phyloP scores from a whole-genome alignment of 176 grass and related monocot species.

The Poa pratensis region DNA sequence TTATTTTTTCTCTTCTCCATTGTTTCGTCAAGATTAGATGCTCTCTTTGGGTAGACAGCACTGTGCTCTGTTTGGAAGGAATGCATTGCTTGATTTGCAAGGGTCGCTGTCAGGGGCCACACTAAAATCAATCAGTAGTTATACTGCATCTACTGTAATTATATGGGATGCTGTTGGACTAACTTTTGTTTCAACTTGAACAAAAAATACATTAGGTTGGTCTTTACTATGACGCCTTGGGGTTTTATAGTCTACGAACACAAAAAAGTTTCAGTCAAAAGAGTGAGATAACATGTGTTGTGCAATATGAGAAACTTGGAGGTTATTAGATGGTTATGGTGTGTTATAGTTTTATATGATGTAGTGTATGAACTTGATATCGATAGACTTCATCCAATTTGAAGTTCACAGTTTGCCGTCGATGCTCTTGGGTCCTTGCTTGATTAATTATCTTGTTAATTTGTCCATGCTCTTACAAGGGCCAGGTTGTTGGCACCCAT shows the following conservation, averaged over 20 bases:
- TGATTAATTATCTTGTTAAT: not conserved
- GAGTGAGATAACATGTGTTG: no score
- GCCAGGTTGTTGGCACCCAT: not conserved
- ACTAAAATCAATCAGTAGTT: not conserved
- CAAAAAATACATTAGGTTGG: not conserved
- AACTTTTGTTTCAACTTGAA: not conserved
- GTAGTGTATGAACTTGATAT: not conserved
- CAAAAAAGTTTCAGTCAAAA: not conserved
- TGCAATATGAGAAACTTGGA: not conserved
- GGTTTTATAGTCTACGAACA: not conserved
- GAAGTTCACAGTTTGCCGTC: not conserved
- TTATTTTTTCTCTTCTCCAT: not conserved
- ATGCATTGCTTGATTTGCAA: not conserved
- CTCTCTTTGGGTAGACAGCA: not conserved
- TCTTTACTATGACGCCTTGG: not conserved
- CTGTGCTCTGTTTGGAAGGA: not conserved
- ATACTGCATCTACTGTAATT: not conserved
- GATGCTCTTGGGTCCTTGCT: not conserved
- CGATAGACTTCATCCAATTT: not conserved
- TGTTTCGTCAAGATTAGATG: conserved; percentile 10
- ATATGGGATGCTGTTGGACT: not conserved
- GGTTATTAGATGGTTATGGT: not conserved
- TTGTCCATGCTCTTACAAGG: not conserved
- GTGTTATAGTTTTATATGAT: not conserved
- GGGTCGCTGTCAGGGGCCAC: not conserved